These are phyloP conservation scores for Acanthamoeba castellanii DNA, from an alignment of 208 protist species.

Conservation along the genomic window DNA sequence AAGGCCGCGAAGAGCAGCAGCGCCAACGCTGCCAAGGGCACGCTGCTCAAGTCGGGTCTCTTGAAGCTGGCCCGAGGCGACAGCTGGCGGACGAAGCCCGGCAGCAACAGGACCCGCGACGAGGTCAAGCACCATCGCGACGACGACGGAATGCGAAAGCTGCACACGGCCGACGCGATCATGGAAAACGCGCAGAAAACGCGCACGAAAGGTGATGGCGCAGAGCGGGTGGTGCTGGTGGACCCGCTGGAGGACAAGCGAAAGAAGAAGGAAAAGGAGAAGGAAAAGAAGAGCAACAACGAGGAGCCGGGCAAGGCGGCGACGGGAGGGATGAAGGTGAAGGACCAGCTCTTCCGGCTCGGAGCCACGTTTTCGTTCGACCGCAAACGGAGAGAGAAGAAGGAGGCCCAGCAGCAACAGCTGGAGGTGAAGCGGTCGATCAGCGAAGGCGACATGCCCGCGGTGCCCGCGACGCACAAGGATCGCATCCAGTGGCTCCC, in stretches of 20 bases:
- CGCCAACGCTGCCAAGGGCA: not conserved
- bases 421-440: not conserved
- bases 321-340: not conserved
- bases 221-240: not conserved
- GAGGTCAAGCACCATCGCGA: not conserved
- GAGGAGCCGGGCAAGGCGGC: not conserved
- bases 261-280: not conserved
- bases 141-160: not conserved
- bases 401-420: not conserved
- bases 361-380: constrained; percentile 1
- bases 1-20: not conserved
- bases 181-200: not conserved
- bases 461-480: not conserved
- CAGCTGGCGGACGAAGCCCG: not conserved
- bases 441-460: constrained; percentile 19
- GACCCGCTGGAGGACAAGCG: not conserved
- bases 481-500: constrained; percentile 24
- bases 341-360: not conserved
- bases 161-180: not conserved
- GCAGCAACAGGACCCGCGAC: not conserved
- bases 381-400: not conserved
- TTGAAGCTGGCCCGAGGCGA: not conserved
- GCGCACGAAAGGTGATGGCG: not conserved
- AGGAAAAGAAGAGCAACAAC: not conserved
- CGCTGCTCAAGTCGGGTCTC: constrained; percentile 10